Evolutionary conservation across 2,329 filamentous ascomycete genomes (phyloP).

Genomic region (Ophiosphaerella herpotricha): DNA sequence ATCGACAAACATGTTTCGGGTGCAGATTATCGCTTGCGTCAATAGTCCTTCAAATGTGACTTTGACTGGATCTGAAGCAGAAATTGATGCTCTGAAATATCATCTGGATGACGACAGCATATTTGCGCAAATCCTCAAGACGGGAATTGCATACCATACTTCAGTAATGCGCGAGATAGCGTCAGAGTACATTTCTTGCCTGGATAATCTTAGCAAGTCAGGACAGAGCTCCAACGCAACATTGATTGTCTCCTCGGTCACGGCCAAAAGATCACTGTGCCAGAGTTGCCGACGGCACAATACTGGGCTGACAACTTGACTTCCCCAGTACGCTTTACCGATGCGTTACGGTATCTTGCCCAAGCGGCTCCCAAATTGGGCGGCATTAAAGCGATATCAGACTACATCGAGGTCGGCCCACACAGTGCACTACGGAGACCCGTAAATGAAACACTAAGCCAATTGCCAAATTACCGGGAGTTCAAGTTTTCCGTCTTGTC

Average conservation of each 20-base stretch:
- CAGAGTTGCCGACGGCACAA: background rate
- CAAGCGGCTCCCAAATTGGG: background rate
- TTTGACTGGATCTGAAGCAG: slow-evolving; percentile 48
- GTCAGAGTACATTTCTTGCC: slow-evolving; percentile 3
- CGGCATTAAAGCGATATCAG: slow-evolving; percentile 24
- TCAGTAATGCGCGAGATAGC: slow-evolving; percentile 44
- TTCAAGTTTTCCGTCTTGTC: background rate
- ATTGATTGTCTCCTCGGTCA: background rate
- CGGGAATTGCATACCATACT: slow-evolving; percentile 52
- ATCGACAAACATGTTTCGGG: background rate
- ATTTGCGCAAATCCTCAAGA: slow-evolving; percentile 47
- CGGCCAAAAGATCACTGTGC: background rate
- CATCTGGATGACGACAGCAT: slow-evolving; percentile 40
- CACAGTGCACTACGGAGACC: slow-evolving; percentile 39
- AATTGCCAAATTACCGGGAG: background rate
- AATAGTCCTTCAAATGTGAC: slow-evolving; percentile 36
- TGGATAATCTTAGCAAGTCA: background rate
- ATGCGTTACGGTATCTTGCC: slow-evolving; percentile 2
- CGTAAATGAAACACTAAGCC: slow-evolving; percentile 2
- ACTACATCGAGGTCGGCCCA: slow-evolving; percentile 36
- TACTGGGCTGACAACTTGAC: slow-evolving; percentile 46
- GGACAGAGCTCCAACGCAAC: too few species aligned
- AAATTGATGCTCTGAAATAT: slow-evolving; percentile 39
- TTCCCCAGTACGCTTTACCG: slow-evolving; percentile 39
- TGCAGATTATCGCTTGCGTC: slow-evolving; percentile 5